Evolutionary conservation across 1,284 basidiomycete genomes (phyloP), one percentile per base, ranked within the genome.

Genomic region (Agaricales sp.): DNA sequence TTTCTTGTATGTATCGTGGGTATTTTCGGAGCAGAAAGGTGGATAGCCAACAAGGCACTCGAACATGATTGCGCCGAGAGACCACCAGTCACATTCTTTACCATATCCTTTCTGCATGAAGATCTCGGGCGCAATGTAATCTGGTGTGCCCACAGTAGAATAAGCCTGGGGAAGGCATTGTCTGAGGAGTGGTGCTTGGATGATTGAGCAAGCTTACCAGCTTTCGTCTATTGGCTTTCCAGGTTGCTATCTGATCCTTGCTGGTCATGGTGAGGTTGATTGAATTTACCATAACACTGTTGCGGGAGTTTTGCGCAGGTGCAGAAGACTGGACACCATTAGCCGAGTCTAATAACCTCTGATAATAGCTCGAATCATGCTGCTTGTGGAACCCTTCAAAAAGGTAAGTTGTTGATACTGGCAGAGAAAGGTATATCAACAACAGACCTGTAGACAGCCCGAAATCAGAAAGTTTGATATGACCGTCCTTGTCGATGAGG

Each of bases 71-170:
- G 93, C 92, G 2, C 96, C 92, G 19, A 94, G 74, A 6, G 89
- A 92, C 94, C 94, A 97, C 92, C 92, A 97, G 64, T 97, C 94
- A 61, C 93, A 96, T 66, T 96, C 94, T 61, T 96, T 92, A 38
- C 92, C 92, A 62, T 99, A 99, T 4, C 96, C 96, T 63, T 93
- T 87, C 65, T 96, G 92, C 56, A 91, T 67, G 74, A 99, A 99
- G 64, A 99, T 97, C 64, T 99, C 96, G 0, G 95, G 95, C 1
- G 96, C 94, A 58, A 99, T 99, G 66, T 99, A 99, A 67, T 99
- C 95, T 1, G 96, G 96, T 19, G 95, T 99, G 39, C 96, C 95
- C 53, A 99, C 96, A n/a, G 96, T 99, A 1, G 94, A 97, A 67
- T 96, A 99, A 3, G 96, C 96, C 88, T 91, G 8, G n/a, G 44